These are phyloP conservation scores for Decorospora gaudefroyi DNA, from an alignment of 2,329 filamentous ascomycete genomes.

Conservation along the genomic window DNA sequence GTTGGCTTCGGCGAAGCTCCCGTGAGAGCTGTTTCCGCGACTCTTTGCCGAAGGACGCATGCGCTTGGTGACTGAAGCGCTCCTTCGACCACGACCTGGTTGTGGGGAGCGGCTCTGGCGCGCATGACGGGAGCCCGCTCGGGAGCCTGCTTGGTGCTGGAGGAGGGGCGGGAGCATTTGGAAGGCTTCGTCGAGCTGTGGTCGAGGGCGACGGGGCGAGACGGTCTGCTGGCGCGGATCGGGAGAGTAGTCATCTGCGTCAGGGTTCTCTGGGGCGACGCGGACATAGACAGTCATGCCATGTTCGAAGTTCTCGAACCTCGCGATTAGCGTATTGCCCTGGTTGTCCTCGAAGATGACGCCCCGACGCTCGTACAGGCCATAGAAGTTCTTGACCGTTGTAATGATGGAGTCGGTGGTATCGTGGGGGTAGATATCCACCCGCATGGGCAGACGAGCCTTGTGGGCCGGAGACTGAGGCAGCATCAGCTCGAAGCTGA, in stretches of 20 bases:
- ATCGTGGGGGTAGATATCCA: slow-evolving; percentile 93
- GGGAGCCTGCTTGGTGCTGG: slow-evolving; percentile 66
- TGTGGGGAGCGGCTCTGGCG: slow-evolving; percentile 79
- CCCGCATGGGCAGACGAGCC: slow-evolving; percentile 79
- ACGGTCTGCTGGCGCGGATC: slow-evolving; percentile 53
- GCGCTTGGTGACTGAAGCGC: slow-evolving; percentile 74
- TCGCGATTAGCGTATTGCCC: slow-evolving; percentile 88
- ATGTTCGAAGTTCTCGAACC: slow-evolving; percentile 92
- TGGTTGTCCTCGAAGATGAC: slow-evolving; percentile 93
- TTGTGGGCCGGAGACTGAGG: slow-evolving; percentile 68
- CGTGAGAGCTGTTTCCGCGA: slow-evolving; percentile 64
- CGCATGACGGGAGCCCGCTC: slow-evolving; percentile 68
- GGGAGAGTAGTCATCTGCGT: slow-evolving; percentile 53
- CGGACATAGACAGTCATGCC: slow-evolving; percentile 94
- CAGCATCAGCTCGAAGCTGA: slow-evolving; percentile 78
- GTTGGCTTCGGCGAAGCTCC: slow-evolving; percentile 61
- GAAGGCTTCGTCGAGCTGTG: slow-evolving; percentile 66
- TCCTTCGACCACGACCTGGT: slow-evolving; percentile 71
- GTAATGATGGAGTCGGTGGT: slow-evolving; percentile 97
- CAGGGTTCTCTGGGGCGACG: slow-evolving; percentile 66
- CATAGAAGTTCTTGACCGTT: slow-evolving; percentile 99
- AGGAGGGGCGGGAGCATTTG: slow-evolving; percentile 65
- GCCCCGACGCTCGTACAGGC: slow-evolving; percentile 81
- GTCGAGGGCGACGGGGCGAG: slow-evolving; percentile 58
- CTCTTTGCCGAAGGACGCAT: slow-evolving; percentile 71